A percentile compares a stretch with the other conserved stretches of the same genome.
Conservation (phyloP, 495 filamentous ascomycete species). For the Barbatosphaeria neglecta region DNA sequence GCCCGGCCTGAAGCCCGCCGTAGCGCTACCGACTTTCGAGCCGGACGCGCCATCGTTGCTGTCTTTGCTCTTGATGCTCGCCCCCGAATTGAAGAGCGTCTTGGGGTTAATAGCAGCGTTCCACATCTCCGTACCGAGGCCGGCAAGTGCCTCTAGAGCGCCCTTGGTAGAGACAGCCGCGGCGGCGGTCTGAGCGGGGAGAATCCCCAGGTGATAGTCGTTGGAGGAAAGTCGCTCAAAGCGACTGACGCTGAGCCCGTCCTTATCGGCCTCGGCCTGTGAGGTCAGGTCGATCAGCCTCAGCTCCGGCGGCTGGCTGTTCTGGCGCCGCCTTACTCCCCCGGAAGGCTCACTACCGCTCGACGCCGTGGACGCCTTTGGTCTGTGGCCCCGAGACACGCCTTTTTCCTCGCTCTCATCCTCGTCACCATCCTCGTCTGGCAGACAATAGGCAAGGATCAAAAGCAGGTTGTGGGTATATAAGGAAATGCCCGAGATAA, state of each 20-base stretch:
- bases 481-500: conserved; percentile 90
- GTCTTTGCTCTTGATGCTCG: conserved; percentile 64
- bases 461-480: conserved; percentile 87
- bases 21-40: conserved; percentile 11
- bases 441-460: conserved; percentile 77
- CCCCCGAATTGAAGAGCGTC: conserved; percentile 73
- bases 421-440: conserved; percentile 49
- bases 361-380: conserved; percentile 25
- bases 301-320: conserved; percentile 74
- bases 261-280: conserved; percentile 63
- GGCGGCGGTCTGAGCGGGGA: conserved; percentile 59
- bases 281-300: conserved; percentile 79
- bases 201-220: conserved; percentile 80
- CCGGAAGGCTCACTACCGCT: conserved; percentile 41
- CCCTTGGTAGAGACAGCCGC: conserved; percentile 55
- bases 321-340: conserved; percentile 54
- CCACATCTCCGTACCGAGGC: conserved; percentile 51
- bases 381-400: conserved; percentile 17
- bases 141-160: conserved; percentile 52
- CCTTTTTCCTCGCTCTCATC: conserved; percentile 12
- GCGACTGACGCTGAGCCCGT: conserved; percentile 69
- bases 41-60: conserved; percentile 38
- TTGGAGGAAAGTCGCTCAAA: conserved; percentile 77
- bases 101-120: conserved; percentile 78
- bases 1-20: conserved; percentile 3